Percentiles rank a stretch among this genome's conserved stretches.
These are phyloP conservation scores for Acanthamoeba triangularis DNA, from an alignment of 208 protist species.

Conservation along the genomic window DNA sequence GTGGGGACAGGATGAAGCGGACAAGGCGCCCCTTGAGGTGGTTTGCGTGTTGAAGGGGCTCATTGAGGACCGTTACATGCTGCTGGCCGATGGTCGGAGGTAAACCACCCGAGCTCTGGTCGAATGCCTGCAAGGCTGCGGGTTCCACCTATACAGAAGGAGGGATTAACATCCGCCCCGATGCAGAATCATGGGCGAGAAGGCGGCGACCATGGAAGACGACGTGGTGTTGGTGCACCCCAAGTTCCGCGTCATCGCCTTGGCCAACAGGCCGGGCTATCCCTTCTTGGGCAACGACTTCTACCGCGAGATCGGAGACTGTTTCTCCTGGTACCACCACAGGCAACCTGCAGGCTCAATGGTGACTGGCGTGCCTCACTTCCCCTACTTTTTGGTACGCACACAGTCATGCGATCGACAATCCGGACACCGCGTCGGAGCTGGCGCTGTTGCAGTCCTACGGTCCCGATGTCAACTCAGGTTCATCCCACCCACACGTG, in stretches of 20 bases:
- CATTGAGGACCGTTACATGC: constrained; percentile 88
- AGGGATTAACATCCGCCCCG: neutral
- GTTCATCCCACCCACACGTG: neutral
- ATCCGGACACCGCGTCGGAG: constrained; percentile 93
- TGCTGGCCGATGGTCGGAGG: constrained; percentile 89
- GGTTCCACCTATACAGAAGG: neutral
- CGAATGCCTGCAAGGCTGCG: no score
- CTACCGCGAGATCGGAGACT: constrained; percentile 95
- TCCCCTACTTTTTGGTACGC: neutral
- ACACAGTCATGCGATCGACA: constrained; percentile 94
- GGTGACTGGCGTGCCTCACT: neutral
- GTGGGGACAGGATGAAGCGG: constrained; percentile 95
- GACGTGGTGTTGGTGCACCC: constrained; percentile 82
- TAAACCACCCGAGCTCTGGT: neutral
- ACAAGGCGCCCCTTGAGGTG: constrained; percentile 97
- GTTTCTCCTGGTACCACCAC: constrained; percentile 89
- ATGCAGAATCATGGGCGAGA: constrained; percentile 31
- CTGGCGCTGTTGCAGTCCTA: constrained; percentile 85
- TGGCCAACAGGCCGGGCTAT: constrained; percentile 93
- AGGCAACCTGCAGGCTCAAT: neutral
- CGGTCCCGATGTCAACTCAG: constrained; percentile 78
- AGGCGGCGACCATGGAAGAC: neutral
- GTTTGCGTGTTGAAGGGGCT: constrained; percentile 89
- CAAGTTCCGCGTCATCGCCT: constrained; percentile 89
- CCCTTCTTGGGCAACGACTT: constrained; percentile 98